phyloP scores from a whole-genome alignment of 768 basidiomycete species.

The Mycena alexandri region DNA sequence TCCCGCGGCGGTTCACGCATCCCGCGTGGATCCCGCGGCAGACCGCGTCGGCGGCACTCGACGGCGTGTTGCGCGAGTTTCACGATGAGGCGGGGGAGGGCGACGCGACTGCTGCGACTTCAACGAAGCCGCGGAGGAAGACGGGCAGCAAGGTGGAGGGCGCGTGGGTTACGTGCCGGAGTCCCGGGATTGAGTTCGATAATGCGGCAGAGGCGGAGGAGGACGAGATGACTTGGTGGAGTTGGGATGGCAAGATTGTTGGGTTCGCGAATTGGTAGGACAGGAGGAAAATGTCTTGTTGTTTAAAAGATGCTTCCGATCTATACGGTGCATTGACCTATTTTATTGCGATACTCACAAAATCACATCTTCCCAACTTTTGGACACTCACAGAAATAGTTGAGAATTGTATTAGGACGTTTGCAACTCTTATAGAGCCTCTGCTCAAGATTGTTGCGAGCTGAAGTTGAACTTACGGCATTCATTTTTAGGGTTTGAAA shows the following conservation, averaged over 20 bases:
- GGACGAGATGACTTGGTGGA: conserved; percentile 73
- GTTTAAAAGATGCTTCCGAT: too few relatives aligned
- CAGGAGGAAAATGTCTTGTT: too few relatives aligned
- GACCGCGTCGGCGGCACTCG: conserved; percentile 54
- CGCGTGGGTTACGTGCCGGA: conserved; percentile 58
- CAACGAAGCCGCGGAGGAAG: conserved; percentile 38
- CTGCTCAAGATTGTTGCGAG: too few relatives aligned
- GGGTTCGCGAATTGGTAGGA: conserved; percentile 65
- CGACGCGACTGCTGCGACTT: neutral
- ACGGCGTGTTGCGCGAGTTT: conserved; percentile 56
- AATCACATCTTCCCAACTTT: too few relatives aligned
- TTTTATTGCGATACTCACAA: too few relatives aligned
- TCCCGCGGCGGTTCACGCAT: conserved; percentile 45
- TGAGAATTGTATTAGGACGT: too few relatives aligned
- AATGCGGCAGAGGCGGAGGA: conserved; percentile 39
- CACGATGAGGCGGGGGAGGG: conserved; percentile 50
- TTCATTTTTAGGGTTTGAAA: too few relatives aligned
- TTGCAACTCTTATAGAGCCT: too few relatives aligned
- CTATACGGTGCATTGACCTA: too few relatives aligned
- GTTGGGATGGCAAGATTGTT: conserved; percentile 67
- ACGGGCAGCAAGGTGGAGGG: conserved; percentile 53
- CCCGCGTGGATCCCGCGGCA: conserved; percentile 52
- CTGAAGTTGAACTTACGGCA: too few relatives aligned
- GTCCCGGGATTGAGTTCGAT: conserved; percentile 38
- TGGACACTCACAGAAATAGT: too few relatives aligned